These are phyloP conservation scores for Leccinum subrobustum DNA, from an alignment of 1,284 basidiomycete genomes.

Conservation along the genomic window DNA sequence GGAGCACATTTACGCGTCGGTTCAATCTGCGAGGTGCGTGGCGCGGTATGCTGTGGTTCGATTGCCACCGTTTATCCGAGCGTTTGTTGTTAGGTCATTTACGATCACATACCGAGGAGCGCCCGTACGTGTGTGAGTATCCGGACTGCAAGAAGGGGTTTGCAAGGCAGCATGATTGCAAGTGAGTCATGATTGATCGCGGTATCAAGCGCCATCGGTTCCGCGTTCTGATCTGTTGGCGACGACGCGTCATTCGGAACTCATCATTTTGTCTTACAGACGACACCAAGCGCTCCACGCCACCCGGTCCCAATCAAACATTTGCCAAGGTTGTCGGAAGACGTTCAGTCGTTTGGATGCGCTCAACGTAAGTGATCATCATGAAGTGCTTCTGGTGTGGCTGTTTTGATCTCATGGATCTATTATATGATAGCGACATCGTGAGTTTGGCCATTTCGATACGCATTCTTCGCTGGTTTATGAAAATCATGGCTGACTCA, in stretches of 20 bases:
- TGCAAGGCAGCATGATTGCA: slow-evolving; percentile 95
- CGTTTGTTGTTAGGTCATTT: slow-evolving; percentile 65
- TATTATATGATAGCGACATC: slow-evolving; percentile 32
- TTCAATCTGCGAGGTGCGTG: slow-evolving; percentile 78
- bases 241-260: slow-evolving; percentile 4
- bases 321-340: slow-evolving; percentile 91
- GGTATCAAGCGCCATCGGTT: not conserved
- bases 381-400: slow-evolving; percentile 25
- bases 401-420: slow-evolving; percentile 20
- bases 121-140: slow-evolving; percentile 91
- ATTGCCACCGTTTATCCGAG: slow-evolving; percentile 8
- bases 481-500: slow-evolving; percentile 25
- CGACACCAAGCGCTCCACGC: slow-evolving; percentile 88
- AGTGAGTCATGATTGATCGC: slow-evolving; percentile 51
- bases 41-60: not conserved
- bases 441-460: slow-evolving; percentile 26
- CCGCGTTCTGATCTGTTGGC: not conserved
- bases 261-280: slow-evolving; percentile 37
- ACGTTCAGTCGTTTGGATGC: slow-evolving; percentile 93
- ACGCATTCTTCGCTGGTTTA: slow-evolving; percentile 17
- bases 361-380: slow-evolving; percentile 72
- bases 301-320: slow-evolving; percentile 79
- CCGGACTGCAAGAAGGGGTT: slow-evolving; percentile 94
- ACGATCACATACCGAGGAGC: slow-evolving; percentile 94
- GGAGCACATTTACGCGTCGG: slow-evolving; percentile 89